Conservation (phyloP, 768 basidiomycete species). For the Naganishia randhawae region DNA sequence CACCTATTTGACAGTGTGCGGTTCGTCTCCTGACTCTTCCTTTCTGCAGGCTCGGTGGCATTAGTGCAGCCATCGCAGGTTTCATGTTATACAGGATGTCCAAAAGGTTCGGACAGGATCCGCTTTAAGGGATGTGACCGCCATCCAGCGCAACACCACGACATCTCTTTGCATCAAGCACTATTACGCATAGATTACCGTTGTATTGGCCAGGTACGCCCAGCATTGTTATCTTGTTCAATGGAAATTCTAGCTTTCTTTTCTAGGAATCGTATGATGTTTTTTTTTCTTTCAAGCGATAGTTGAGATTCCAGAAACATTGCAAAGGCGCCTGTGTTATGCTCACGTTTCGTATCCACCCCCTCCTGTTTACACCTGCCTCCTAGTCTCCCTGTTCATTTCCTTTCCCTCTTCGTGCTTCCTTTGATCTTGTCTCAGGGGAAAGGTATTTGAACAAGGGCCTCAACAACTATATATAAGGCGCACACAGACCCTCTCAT, state of each 20-base stretch:
- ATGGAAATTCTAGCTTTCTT: too few relatives aligned
- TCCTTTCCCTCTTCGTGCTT: neutral
- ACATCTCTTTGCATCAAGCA: neutral
- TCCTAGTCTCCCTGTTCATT: too few relatives aligned
- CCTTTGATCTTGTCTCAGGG: neutral
- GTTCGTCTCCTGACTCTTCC: neutral
- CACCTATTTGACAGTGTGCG: too few relatives aligned
- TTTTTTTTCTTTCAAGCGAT: too few relatives aligned
- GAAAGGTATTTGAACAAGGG: neutral
- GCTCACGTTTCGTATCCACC: neutral
- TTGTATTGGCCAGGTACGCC: neutral
- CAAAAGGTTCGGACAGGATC: conserved; percentile 9
- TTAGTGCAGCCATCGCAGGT: conserved; percentile 28
- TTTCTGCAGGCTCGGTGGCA: conserved; percentile 22
- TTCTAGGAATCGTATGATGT: too few relatives aligned
- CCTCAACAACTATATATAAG: neutral
- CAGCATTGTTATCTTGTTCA: too few relatives aligned
- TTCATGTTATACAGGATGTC: conserved; percentile 28
- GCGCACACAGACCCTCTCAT: neutral
- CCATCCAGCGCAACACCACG: neutral
- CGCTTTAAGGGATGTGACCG: neutral
- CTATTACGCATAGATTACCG: conserved; percentile 1
- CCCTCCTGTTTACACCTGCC: neutral
- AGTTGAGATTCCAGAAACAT: too few relatives aligned
- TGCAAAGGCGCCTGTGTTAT: neutral